phyloP scores from a whole-genome alignment of 2,329 filamentous ascomycete species.

The Trichoderma koningii region DNA sequence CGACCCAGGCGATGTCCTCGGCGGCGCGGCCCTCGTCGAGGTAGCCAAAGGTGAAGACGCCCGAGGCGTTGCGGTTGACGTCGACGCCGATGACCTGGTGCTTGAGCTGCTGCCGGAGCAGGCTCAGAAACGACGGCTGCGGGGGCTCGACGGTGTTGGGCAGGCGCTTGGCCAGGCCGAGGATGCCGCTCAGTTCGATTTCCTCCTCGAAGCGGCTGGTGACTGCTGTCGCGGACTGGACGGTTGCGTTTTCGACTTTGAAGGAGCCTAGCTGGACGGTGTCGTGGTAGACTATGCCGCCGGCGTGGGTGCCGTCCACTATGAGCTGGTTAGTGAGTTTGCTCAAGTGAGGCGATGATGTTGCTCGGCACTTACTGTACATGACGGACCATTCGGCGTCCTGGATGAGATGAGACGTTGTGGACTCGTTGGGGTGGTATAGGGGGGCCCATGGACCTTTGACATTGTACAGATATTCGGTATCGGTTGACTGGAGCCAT shows the following conservation, averaged over 20 bases:
- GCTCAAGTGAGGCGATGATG: background rate
- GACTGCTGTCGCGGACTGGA: slow-evolving; percentile 52
- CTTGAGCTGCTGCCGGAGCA: slow-evolving; percentile 46
- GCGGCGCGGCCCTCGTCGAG: slow-evolving; percentile 46
- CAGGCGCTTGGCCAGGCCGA: slow-evolving; percentile 54
- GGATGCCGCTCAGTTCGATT: slow-evolving; percentile 50
- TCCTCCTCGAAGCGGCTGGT: slow-evolving; percentile 48
- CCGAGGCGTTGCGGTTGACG: slow-evolving; percentile 50
- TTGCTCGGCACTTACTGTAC: slow-evolving; percentile 47
- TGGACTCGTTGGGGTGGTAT: slow-evolving; percentile 51
- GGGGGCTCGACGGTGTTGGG: slow-evolving; percentile 48
- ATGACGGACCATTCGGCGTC: slow-evolving; percentile 52
- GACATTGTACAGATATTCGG: slow-evolving; percentile 40
- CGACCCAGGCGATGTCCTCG: slow-evolving; percentile 48
- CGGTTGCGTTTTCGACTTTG: slow-evolving; percentile 47
- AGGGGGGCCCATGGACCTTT: slow-evolving; percentile 43
- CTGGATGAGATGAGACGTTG: slow-evolving; percentile 45
- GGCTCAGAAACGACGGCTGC: slow-evolving; percentile 49
- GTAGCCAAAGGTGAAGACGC: slow-evolving; percentile 55
- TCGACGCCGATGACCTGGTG: slow-evolving; percentile 53
- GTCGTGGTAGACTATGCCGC: slow-evolving; percentile 55
- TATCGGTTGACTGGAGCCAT: slow-evolving; percentile 58
- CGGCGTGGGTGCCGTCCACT: slow-evolving; percentile 50
- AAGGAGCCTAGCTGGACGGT: slow-evolving; percentile 51
- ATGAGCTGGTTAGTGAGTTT: background rate